Evolutionary conservation across 164 flowering plant species (phyloP).

Genomic region (Berberis vulgaris): DNA sequence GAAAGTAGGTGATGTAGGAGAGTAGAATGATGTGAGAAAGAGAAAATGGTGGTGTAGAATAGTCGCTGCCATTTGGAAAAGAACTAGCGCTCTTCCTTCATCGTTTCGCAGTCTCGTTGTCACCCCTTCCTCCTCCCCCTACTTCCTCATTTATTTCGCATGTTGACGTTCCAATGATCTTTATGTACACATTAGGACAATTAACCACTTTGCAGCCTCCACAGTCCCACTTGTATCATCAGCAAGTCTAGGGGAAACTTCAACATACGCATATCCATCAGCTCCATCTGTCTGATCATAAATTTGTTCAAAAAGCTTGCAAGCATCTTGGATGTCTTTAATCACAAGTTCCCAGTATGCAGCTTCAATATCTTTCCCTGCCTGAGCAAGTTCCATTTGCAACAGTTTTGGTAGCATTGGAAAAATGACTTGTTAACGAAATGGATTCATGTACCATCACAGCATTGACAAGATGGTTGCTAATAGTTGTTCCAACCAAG

Average conservation of each 20-base stretch:
- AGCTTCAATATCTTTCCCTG: slow-evolving; percentile 75
- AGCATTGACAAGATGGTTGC: neutral
- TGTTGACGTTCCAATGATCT: slow-evolving; percentile 89
- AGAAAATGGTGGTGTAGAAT: too few species aligned
- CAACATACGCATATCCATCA: slow-evolving; percentile 98
- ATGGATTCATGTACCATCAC: neutral
- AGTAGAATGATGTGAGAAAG: too few species aligned
- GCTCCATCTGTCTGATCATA: slow-evolving; percentile 85
- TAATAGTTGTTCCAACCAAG: neutral
- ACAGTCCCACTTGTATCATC: slow-evolving; percentile 83
- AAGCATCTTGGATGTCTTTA: slow-evolving; percentile 98
- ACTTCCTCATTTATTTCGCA: slow-evolving; percentile 16
- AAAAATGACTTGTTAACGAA: neutral
- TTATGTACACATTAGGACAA: slow-evolving; percentile 85
- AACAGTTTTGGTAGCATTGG: slow-evolving; percentile 5
- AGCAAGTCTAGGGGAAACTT: slow-evolving; percentile 94
- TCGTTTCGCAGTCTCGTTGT: too few species aligned
- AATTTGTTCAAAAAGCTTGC: slow-evolving; percentile 87
- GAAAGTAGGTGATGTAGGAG: too few species aligned
- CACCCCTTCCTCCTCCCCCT: too few species aligned
- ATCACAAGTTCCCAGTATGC: slow-evolving; percentile 98
- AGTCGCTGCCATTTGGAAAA: too few species aligned
- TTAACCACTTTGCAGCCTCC: slow-evolving; percentile 89
- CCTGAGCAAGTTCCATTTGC: slow-evolving; percentile 72
- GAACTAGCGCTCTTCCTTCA: too few species aligned